A percentile compares a stretch with the other conserved stretches of the same genome.
Evolutionary conservation across 2,329 filamentous ascomycete genomes (phyloP).

Genomic region (Sclerotinia spermophila): DNA sequence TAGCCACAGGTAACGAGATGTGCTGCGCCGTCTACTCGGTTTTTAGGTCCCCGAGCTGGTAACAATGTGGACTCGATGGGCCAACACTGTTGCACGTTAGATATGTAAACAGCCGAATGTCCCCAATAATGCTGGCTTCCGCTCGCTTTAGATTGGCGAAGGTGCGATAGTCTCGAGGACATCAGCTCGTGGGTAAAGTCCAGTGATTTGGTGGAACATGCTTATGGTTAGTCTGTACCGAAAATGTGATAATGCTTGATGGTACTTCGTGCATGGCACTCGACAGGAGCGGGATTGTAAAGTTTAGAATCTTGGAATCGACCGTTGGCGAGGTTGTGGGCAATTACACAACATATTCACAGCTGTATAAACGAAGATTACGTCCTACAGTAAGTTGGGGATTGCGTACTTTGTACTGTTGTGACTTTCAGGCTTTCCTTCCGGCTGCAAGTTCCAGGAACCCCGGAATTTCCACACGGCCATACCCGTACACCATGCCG

Average conservation of each 20-base stretch:
- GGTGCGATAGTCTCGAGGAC: slow-evolving; percentile 17
- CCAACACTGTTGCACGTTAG: slow-evolving; percentile 15
- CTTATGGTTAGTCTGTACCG: slow-evolving; percentile 6
- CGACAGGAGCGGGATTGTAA: background rate
- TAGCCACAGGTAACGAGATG: slow-evolving; percentile 16
- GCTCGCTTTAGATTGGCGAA: slow-evolving; percentile 20
- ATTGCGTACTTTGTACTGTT: slow-evolving; percentile 18
- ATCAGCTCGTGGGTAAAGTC: slow-evolving; percentile 16
- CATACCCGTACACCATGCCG: slow-evolving; percentile 14
- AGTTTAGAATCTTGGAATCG: background rate
- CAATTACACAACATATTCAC: slow-evolving; percentile 11
- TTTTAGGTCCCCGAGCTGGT: slow-evolving; percentile 20
- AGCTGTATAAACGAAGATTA: slow-evolving; percentile 18
- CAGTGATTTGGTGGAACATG: slow-evolving; percentile 6
- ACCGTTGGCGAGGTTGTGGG: slow-evolving; percentile 16
- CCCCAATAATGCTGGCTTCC: slow-evolving; percentile 19
- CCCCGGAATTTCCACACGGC: slow-evolving; percentile 20
- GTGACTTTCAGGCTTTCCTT: slow-evolving; percentile 17
- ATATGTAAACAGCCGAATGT: slow-evolving; percentile 18
- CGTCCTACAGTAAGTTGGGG: slow-evolving; percentile 15
- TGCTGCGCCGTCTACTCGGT: slow-evolving; percentile 21
- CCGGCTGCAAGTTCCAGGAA: slow-evolving; percentile 18
- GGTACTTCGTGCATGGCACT: slow-evolving; percentile 12
- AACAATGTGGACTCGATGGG: slow-evolving; percentile 17
- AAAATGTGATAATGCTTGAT: slow-evolving; percentile 14